A percentile compares a stretch with the other conserved stretches of the same genome.
Evolutionary conservation across 768 basidiomycete genomes (phyloP).

Genomic region (Termitomyces sp.): DNA sequence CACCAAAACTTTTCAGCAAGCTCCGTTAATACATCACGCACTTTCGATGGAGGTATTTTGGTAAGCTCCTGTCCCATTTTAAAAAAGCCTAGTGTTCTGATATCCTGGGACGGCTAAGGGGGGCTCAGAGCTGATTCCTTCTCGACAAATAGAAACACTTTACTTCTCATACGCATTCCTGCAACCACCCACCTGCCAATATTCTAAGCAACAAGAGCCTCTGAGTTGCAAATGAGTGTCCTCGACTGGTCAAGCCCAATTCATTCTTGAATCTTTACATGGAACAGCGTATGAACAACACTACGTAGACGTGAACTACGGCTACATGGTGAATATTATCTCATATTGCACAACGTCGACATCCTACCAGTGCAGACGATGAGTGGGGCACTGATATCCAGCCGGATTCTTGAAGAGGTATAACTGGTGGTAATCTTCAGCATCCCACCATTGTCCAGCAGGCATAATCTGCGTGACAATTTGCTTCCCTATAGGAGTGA

Average conservation of each 20-base stretch:
- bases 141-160: neutral
- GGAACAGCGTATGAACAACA: neutral
- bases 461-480: slow-evolving; percentile 75
- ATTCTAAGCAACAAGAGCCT: too few relatives aligned
- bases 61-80: neutral
- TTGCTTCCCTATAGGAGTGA: slow-evolving; percentile 60
- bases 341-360: neutral
- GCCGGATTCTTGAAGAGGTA: slow-evolving; percentile 79
- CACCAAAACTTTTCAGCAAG: slow-evolving; percentile 80
- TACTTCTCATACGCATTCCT: neutral
- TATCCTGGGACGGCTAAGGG: neutral
- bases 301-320: neutral
- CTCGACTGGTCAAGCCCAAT: neutral
- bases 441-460: slow-evolving; percentile 76
- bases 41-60: neutral
- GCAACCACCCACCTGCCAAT: neutral
- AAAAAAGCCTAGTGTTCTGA: neutral
- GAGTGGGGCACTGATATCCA: slow-evolving; percentile 92
- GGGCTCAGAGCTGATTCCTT: neutral
- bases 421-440: slow-evolving; percentile 80
- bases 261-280: neutral
- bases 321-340: neutral
- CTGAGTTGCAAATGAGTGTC: too few relatives aligned
- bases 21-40: slow-evolving; percentile 37
- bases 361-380: slow-evolving; percentile 72